Conservation (phyloP, 2,329 filamentous ascomycete species). For the Dendryphion nanum region DNA sequence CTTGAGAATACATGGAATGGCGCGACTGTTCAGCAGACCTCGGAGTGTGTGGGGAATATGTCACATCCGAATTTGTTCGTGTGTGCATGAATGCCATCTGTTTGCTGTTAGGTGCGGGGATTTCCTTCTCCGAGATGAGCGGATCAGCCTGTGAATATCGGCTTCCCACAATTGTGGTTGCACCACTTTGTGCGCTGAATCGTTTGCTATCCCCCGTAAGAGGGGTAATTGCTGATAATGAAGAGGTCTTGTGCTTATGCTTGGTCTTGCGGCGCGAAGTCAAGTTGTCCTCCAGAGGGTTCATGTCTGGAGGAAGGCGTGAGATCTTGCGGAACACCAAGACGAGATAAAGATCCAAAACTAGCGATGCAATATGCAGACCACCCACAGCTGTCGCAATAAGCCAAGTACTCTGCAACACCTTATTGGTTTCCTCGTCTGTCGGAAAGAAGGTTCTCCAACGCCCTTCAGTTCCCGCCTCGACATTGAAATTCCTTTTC, state of each 20-base stretch:
- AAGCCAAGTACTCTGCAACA: constrained; percentile 69
- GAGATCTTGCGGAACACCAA: constrained; percentile 80
- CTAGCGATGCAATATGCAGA: constrained; percentile 69
- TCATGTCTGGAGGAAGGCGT: constrained; percentile 86
- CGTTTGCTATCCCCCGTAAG: constrained; percentile 57
- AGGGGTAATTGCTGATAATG: constrained; percentile 46
- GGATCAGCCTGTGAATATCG: constrained; percentile 29
- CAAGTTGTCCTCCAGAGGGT: constrained; percentile 82
- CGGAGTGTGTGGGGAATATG: constrained; percentile 52
- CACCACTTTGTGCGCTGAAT: constrained; percentile 49
- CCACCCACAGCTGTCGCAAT: constrained; percentile 62
- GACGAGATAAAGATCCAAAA: constrained; percentile 71
- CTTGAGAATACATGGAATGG: constrained; percentile 47
- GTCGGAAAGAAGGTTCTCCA: constrained; percentile 71
- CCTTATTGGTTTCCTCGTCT: constrained; percentile 53
- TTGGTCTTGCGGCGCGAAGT: constrained; percentile 63
- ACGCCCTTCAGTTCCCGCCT: constrained; percentile 42
- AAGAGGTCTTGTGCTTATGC: constrained; percentile 74
- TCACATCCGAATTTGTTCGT: constrained; percentile 61
- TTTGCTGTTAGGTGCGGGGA: constrained; percentile 33
- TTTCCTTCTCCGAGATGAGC: constrained; percentile 28
- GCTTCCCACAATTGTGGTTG: constrained; percentile 40
- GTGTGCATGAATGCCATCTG: constrained; percentile 80
- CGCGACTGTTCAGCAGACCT: constrained; percentile 55
- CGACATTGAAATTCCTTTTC: constrained; percentile 52